Base-by-base conservation (phyloP, 75 land plant species). In the Chamaecyparis obtusa region DNA sequence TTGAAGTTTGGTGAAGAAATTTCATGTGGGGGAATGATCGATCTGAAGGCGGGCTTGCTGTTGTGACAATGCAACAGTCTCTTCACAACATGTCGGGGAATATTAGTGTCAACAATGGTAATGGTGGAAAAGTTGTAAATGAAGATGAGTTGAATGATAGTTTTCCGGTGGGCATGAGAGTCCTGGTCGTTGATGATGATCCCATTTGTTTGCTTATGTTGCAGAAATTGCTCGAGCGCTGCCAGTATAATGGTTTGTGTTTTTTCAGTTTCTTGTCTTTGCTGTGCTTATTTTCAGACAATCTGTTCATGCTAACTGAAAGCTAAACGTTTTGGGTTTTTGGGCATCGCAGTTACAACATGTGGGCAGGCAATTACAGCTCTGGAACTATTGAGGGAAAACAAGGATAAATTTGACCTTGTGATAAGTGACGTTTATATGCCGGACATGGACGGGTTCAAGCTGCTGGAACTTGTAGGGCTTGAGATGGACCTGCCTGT, bases 391-490 rank as follows among this genome's bases (percentile, higher is more conserved):
- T 83, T 97, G 89, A 91, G 99, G 87, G 96, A 97, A 85, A 94
- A 93, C 87, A 94, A 85, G 71, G 89, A 94, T 86, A 87, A 92
- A 39, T 97, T 92, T 85, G 97, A 97, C 83, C 90, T 97, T 54
- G 95, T 96, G 54, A 93, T 97, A 84, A 97, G 96, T 74, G 99
- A 97, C 87, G 99, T 97, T 3, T 90, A 93, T 85, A 96, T 96
- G 98, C 98, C 98, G 1, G 97, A 95, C 87, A 96, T 96, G 95
- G 98, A 96, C 90, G 99, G 99, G 9, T 97, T 97, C 84, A 97
- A 94, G 93, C 93, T 97, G 32, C 91, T 96, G 74, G 97, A 96
- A 88, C 96, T 90, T 69, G 93, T 96, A 32, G 97, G 95, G 27
- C 93, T 95, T 64, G 98, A 96, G 83, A 95, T 96, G 98, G 97